These are phyloP conservation scores for Chaetothyriales sp. DNA, from an alignment of 2,329 filamentous ascomycete genomes.

Conservation along the genomic window DNA sequence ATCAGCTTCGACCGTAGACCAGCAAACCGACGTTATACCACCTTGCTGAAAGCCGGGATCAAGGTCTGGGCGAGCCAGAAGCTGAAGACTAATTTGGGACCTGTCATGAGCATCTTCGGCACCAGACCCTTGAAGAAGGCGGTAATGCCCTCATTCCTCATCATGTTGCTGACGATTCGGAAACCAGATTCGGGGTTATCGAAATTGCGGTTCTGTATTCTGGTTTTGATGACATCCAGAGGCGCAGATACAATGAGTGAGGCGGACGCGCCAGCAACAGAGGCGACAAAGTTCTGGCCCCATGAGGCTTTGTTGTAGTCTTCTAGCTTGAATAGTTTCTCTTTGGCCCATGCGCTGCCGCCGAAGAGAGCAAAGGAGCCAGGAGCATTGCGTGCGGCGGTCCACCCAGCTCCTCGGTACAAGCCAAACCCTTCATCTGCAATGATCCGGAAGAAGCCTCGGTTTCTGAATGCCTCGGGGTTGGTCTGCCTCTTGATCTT, in stretches of 20 bases:
- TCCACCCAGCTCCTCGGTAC: constrained; percentile 96
- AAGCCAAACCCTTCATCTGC: constrained; percentile 87
- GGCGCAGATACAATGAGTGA: constrained; percentile 94
- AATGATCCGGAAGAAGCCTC: constrained; percentile 78
- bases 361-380: constrained; percentile 96
- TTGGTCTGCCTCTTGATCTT: constrained; percentile 99
- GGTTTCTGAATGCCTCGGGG: constrained; percentile 90
- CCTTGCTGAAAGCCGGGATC: constrained; percentile 76
- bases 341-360: constrained; percentile 92
- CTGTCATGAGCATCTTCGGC: constrained; percentile 97
- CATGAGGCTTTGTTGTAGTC: constrained; percentile 95
- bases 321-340: constrained; percentile 74
- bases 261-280: constrained; percentile 83
- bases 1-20: neutral
- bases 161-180: constrained; percentile 83
- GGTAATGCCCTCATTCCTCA: constrained; percentile 67
- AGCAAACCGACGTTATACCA: constrained; percentile 33
- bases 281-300: constrained; percentile 95
- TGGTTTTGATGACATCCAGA: constrained; percentile 93
- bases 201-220: constrained; percentile 97
- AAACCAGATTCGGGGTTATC: constrained; percentile 93
- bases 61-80: constrained; percentile 99
- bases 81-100: constrained; percentile 95
- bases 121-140: constrained; percentile 97
- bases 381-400: constrained; percentile 87